Conservation (phyloP, 2,329 filamentous ascomycete genomes). For the Didymella keratinophila region DNA sequence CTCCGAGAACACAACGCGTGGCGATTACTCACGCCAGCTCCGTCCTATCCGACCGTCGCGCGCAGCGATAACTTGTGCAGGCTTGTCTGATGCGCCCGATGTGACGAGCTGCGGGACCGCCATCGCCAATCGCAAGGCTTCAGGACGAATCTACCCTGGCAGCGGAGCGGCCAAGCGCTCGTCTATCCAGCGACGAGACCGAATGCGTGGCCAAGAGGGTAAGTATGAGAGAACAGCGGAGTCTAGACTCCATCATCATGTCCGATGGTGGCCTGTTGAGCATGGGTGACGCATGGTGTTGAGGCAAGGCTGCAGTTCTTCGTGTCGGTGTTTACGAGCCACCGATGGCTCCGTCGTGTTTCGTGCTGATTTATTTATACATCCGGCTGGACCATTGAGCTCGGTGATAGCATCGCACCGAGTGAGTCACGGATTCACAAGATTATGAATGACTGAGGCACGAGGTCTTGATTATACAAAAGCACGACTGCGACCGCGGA, state of each 20-base stretch:
- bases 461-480: conserved; percentile 8
- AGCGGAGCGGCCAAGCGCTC: conserved; percentile 34
- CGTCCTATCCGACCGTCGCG: conserved; percentile 26
- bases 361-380: conserved; percentile 15
- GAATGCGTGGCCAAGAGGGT: conserved; percentile 14
- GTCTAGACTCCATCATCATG: conserved; percentile 29
- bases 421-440: conserved; percentile 14
- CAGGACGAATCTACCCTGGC: conserved; percentile 14
- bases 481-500: conserved; percentile 2
- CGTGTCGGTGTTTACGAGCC: conserved; percentile 24
- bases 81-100: conserved; percentile 26
- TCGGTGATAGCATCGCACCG: conserved; percentile 20
- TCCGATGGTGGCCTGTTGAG: conserved; percentile 22
- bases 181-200: conserved; percentile 17
- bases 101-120: conserved; percentile 24
- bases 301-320: conserved; percentile 22
- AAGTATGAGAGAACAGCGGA: conserved; percentile 23
- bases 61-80: conserved; percentile 28
- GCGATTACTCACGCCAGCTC: conserved; percentile 29
- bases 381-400: conserved; percentile 12
- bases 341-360: conserved; percentile 14
- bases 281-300: conserved; percentile 28
- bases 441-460: conserved; percentile 9
- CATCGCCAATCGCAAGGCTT: conserved; percentile 13
- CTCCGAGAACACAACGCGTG: conserved; percentile 29